Conservation (phyloP, 345 rosid species). For the Citrus cavaleriei region DNA sequence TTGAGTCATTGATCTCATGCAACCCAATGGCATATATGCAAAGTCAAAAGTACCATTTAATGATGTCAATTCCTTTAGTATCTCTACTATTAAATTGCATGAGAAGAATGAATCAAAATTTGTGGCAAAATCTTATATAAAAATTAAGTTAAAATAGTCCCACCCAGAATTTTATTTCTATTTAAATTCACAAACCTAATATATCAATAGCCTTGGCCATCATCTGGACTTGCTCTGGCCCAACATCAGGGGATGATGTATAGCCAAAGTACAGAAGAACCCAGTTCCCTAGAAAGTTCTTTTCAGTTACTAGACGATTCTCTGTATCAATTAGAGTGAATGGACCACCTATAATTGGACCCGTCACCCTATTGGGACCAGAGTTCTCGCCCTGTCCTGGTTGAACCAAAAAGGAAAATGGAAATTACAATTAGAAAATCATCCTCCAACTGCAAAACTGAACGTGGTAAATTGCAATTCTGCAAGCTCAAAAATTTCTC, state of each 20-base stretch:
- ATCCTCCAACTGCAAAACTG: not conserved
- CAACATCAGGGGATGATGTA: conserved; percentile 88
- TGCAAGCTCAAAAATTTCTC: not conserved
- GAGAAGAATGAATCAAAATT: too few species aligned
- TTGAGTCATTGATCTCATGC: too few species aligned
- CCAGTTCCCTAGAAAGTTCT: conserved; percentile 71
- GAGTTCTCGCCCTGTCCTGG: conserved; percentile 38
- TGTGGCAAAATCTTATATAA: too few species aligned
- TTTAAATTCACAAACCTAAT: conserved; percentile 52
- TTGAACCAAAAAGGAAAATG: conserved; percentile 2
- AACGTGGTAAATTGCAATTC: not conserved
- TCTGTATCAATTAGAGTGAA: conserved; percentile 59
- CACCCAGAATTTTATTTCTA: not conserved
- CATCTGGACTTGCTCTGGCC: conserved; percentile 70
- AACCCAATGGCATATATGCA: too few species aligned
- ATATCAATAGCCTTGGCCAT: conserved; percentile 59
- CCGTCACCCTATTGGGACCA: conserved; percentile 26
- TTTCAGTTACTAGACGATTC: conserved; percentile 47
- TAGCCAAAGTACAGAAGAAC: conserved; percentile 83
- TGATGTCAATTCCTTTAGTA: too few species aligned
- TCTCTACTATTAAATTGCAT: too few species aligned
- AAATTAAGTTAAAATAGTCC: too few species aligned
- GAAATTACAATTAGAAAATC: conserved; percentile 1
- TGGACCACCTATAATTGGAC: conserved; percentile 83
- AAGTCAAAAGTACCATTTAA: too few species aligned